Conservation (phyloP, 1,139 yeast species). For the Scheffersomyces cryptocercus region DNA sequence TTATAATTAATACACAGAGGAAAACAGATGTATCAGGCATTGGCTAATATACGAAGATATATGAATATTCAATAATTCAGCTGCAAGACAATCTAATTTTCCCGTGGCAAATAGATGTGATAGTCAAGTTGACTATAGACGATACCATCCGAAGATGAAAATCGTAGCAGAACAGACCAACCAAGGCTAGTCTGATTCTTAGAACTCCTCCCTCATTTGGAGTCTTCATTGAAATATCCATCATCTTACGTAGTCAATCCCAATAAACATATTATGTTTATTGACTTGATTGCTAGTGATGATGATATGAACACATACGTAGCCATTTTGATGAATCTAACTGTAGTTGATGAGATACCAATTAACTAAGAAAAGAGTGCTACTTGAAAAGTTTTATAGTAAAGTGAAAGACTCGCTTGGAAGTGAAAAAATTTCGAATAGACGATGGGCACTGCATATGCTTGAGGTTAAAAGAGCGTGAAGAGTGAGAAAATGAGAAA, state of each 20-base stretch:
- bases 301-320: constrained; percentile 14
- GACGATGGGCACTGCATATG: too few species aligned
- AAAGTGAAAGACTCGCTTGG: too few species aligned
- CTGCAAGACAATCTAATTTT: constrained; percentile 51
- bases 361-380: too few species aligned
- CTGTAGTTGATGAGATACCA: constrained; percentile 1
- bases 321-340: constrained; percentile 16
- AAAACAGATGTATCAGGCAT: constrained; percentile 53
- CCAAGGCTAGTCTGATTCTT: too few species aligned
- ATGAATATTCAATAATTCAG: constrained; percentile 21
- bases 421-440: too few species aligned
- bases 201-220: too few species aligned
- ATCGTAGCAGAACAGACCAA: too few species aligned
- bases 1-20: constrained; percentile 37
- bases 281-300: background rate
- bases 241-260: background rate
- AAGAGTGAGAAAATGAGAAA: too few species aligned
- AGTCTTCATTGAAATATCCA: background rate
- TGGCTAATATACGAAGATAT: constrained; percentile 32
- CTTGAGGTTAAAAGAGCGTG: too few species aligned
- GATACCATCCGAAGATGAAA: too few species aligned
- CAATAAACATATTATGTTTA: too few species aligned
- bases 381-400: too few species aligned
- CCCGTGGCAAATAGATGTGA: constrained; percentile 32
- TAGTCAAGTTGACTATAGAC: background rate